Evolutionary conservation across 352 stramenopile genomes (phyloP).

Genomic region (Pythium sp.): DNA sequence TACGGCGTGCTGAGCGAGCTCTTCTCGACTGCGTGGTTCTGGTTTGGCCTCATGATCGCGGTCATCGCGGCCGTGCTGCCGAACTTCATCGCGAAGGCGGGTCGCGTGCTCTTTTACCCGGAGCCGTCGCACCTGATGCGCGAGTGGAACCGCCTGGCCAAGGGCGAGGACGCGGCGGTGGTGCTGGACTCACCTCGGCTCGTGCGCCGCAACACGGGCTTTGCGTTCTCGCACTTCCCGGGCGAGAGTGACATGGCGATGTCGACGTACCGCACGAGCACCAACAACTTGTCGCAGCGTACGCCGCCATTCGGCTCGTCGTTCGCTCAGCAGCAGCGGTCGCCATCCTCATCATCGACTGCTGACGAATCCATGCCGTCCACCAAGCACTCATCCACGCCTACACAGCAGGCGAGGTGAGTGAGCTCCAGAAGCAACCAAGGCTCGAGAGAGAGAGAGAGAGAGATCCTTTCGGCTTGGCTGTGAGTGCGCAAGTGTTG

Average conservation of each 20-base stretch:
- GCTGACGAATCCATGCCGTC: conserved; percentile 56
- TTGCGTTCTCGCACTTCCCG: conserved; percentile 82
- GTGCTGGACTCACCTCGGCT: conserved; percentile 67
- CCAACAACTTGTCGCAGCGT: conserved; percentile 2
- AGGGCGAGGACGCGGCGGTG: conserved; percentile 58
- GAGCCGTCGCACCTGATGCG: conserved; percentile 88
- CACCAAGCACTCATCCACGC: conserved; percentile 22
- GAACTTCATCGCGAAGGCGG: conserved; percentile 86
- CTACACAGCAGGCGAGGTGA: background rate
- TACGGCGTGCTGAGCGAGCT: conserved; percentile 70
- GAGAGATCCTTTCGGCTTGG: background rate
- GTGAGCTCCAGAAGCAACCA: no score
- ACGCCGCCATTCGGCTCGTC: conserved; percentile 14
- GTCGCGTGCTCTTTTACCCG: conserved; percentile 84
- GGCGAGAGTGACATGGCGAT: conserved; percentile 77
- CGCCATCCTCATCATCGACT: conserved; percentile 47
- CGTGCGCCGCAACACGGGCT: conserved; percentile 82
- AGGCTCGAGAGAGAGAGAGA: background rate
- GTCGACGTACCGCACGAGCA: conserved; percentile 28
- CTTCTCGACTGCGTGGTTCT: conserved; percentile 75
- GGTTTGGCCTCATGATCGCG: conserved; percentile 68
- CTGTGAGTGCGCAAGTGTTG: background rate
- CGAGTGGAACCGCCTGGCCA: conserved; percentile 87
- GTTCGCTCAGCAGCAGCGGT: conserved; percentile 21
- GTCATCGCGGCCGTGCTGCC: conserved; percentile 62